A percentile compares a stretch with the other conserved stretches of the same genome.
Conservation (phyloP, 495 filamentous ascomycete genomes). For the Aspergillus nidulans region DNA sequence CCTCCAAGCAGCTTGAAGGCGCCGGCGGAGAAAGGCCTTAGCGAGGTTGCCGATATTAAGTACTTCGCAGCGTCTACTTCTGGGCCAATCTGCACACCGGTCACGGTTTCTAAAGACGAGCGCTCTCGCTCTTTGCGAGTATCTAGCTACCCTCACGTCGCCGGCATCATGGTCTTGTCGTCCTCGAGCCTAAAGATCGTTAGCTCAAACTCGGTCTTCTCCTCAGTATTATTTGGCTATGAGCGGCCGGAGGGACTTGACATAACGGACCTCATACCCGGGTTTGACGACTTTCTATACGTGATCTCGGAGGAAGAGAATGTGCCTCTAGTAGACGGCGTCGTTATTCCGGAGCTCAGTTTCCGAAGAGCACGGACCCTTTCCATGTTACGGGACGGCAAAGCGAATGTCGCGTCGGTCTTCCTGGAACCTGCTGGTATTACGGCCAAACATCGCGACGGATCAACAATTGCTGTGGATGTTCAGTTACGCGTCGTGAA, state of each 20-base stretch:
- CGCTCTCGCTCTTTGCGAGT: conserved; percentile 66
- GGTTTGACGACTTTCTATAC: conserved; percentile 76
- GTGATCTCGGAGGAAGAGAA: conserved; percentile 83
- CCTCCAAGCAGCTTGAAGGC: conserved; percentile 65
- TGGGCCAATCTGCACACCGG: conserved; percentile 71
- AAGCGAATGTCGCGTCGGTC: conserved; percentile 61
- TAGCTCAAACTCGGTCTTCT: conserved; percentile 93
- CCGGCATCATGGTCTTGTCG: conserved; percentile 87
- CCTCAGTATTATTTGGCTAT: conserved; percentile 84
- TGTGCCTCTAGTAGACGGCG: conserved; percentile 79
- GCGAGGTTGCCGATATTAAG: conserved; percentile 60
- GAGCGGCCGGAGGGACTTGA: conserved; percentile 72
- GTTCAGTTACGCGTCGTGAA: conserved; percentile 94
- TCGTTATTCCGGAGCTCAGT: conserved; percentile 92
- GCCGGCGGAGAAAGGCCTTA: conserved; percentile 62
- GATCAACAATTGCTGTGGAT: conserved; percentile 85
- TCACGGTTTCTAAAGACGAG: conserved; percentile 64
- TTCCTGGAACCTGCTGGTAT: conserved; percentile 80
- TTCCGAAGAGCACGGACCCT: conserved; percentile 86
- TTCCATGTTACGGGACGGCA: conserved; percentile 75
- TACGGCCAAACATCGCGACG: conserved; percentile 82
- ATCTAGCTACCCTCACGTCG: conserved; percentile 94
- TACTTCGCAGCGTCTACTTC: conserved; percentile 77
- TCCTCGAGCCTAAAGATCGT: conserved; percentile 71
- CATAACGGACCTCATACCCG: conserved; percentile 76